These are phyloP conservation scores for Stromatinia cepivora DNA, from an alignment of 2,329 filamentous ascomycete species.

Conservation along the genomic window DNA sequence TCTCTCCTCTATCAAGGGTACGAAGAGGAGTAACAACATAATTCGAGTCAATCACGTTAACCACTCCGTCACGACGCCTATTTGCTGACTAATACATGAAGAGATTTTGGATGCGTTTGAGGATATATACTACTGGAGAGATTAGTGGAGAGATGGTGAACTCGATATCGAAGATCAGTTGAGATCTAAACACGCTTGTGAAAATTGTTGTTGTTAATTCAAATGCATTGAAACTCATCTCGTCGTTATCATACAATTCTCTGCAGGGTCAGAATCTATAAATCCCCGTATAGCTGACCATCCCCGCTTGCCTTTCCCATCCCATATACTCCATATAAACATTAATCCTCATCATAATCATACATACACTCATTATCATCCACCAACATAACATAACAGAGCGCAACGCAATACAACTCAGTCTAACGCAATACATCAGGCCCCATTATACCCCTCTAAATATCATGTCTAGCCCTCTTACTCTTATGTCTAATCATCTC, in stretches of 20 bases:
- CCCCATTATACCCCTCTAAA: not conserved
- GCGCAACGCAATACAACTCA: not conserved
- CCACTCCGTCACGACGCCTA: conserved; percentile 12
- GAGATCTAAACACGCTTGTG: not conserved
- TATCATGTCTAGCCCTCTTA: conserved; percentile 21
- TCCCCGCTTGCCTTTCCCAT: not conserved
- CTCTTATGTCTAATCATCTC: conserved; percentile 49
- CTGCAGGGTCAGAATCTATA: not conserved
- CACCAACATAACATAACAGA: not conserved
- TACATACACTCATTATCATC: not conserved
- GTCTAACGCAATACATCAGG: not conserved
- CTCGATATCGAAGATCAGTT: no score
- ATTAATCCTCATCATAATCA: not conserved
- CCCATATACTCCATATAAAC: not conserved
- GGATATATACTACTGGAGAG: not conserved
- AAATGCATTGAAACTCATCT: not conserved
- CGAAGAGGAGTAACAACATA: not conserved
- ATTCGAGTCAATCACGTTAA: conserved; percentile 14
- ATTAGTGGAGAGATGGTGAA: not conserved
- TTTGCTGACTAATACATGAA: conserved; percentile 7
- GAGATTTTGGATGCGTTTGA: not conserved
- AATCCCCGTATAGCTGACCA: not conserved
- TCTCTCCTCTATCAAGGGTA: not conserved
- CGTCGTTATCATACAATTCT: not conserved
- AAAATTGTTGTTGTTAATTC: not conserved